These are phyloP conservation scores for Eutypa lata DNA, from an alignment of 2,329 filamentous ascomycete genomes.

Conservation along the genomic window DNA sequence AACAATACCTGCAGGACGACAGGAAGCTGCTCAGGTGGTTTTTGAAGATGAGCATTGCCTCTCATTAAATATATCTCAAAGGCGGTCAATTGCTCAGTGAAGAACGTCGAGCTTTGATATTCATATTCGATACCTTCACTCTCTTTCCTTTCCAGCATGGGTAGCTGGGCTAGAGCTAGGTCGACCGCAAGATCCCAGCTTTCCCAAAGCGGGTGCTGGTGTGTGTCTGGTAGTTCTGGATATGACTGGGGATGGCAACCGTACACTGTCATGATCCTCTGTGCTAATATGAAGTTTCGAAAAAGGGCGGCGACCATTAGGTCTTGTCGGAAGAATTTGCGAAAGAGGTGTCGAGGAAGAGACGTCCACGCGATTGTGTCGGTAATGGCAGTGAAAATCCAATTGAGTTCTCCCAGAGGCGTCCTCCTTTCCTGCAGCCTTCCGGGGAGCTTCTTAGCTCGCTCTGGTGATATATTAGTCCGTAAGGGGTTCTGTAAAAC, in stretches of 20 bases:
- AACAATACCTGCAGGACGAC: conserved; percentile 94
- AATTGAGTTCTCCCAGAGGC: conserved; percentile 92
- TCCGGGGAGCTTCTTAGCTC: conserved; percentile 86
- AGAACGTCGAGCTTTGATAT: conserved; percentile 93
- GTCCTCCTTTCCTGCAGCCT: conserved; percentile 89
- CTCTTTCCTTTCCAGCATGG: conserved; percentile 77
- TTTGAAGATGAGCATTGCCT: conserved; percentile 76
- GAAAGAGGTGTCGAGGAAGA: conserved; percentile 83
- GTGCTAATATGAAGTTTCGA: conserved; percentile 89
- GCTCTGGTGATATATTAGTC: conserved; percentile 68
- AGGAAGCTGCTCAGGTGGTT: conserved; percentile 88
- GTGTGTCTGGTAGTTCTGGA: conserved; percentile 88
- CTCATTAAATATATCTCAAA: conserved; percentile 93
- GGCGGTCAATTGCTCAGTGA: conserved; percentile 92
- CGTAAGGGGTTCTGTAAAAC: conserved; percentile 83
- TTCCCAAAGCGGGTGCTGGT: conserved; percentile 91
- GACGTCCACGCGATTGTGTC: conserved; percentile 99
- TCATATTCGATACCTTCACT: conserved; percentile 75
- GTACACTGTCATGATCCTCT: conserved; percentile 94
- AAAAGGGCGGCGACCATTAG: conserved; percentile 98
- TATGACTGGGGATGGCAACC: conserved; percentile 93
- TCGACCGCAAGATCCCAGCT: conserved; percentile 98
- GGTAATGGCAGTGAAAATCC: conserved; percentile 99
- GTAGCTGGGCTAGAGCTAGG: conserved; percentile 86
- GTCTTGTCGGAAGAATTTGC: conserved; percentile 95